These are phyloP conservation scores for Amphirosellinia nigrospora DNA, from an alignment of 495 filamentous ascomycete genomes.

Conservation along the genomic window DNA sequence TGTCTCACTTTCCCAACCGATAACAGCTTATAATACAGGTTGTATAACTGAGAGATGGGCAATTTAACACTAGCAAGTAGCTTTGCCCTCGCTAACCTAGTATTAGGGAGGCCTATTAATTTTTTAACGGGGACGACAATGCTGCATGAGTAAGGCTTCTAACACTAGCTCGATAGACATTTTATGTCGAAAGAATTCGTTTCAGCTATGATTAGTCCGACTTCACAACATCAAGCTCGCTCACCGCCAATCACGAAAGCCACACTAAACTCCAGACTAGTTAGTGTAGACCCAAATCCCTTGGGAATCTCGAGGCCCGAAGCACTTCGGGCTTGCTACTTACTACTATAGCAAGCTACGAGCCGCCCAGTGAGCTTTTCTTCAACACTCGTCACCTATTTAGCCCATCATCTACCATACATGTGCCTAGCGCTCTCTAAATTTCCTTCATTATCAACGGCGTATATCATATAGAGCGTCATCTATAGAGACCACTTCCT, in stretches of 20 bases:
- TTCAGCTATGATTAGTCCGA: conserved; percentile 8
- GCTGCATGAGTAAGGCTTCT: neutral
- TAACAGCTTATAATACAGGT: neutral
- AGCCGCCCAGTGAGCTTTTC: neutral
- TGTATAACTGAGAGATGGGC: neutral
- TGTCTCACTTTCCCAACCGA: conserved; percentile 1
- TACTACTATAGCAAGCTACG: conserved; percentile 10
- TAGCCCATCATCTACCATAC: neutral
- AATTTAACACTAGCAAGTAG: conserved; percentile 8
- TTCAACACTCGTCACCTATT: neutral
- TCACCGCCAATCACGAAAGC: conserved; percentile 21
- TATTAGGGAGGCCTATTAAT: neutral
- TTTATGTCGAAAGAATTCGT: conserved; percentile 8
- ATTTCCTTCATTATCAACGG: neutral
- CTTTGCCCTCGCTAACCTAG: conserved; percentile 4
- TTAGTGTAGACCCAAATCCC: neutral
- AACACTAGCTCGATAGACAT: conserved; percentile 2
- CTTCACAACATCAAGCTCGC: conserved; percentile 2
- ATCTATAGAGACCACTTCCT: neutral
- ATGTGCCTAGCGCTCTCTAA: neutral
- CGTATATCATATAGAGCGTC: conserved; percentile 9
- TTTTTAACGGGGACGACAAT: neutral
- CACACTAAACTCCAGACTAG: conserved; percentile 10
- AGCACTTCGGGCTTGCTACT: neutral
- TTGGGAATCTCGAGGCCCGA: neutral